Conservation (phyloP, 768 basidiomycete genomes). For the Leccinum boreale region DNA sequence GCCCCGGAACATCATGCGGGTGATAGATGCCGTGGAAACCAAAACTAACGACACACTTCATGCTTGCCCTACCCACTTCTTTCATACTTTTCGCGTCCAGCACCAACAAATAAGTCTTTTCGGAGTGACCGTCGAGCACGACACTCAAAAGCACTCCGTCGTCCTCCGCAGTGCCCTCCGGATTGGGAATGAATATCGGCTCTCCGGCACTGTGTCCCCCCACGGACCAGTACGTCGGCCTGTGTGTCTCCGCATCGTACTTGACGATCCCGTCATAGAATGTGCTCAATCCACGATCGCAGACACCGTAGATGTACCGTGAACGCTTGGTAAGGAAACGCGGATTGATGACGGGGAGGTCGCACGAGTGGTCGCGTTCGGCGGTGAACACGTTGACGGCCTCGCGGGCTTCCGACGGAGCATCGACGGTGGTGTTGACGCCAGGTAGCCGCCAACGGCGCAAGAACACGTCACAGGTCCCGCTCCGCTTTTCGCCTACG, state of each 20-base stretch:
- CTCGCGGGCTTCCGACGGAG: conserved; percentile 12
- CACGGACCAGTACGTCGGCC: conserved; percentile 25
- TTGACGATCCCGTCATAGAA: conserved; percentile 37
- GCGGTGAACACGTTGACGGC: conserved; percentile 22
- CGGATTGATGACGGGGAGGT: conserved; percentile 36
- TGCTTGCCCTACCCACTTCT: conserved; percentile 36
- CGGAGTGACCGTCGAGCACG: conserved; percentile 31
- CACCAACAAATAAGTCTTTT: conserved; percentile 35
- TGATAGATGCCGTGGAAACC: conserved; percentile 36
- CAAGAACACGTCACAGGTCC: conserved; percentile 19
- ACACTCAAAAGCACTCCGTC: conserved; percentile 38
- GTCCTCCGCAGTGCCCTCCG: conserved; percentile 30
- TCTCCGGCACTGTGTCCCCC: conserved; percentile 34
- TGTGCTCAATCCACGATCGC: conserved; percentile 27
- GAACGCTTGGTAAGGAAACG: conserved; percentile 29
- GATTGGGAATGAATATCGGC: conserved; percentile 36
- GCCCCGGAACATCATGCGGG: conserved; percentile 3
- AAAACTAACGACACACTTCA: conserved; percentile 31
- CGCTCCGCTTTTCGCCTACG: conserved; percentile 16
- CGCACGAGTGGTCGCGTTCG: conserved; percentile 28
- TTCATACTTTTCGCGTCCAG: conserved; percentile 35
- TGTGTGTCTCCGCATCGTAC: conserved; percentile 29
- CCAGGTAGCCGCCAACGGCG: conserved; percentile 32
- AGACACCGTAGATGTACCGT: conserved; percentile 33
- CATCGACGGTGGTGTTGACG: conserved; percentile 18